A percentile compares a stretch with the other conserved stretches of the same genome.
Evolutionary conservation across 345 rosid genomes (phyloP).

Genomic region (Pistacia integerrima): DNA sequence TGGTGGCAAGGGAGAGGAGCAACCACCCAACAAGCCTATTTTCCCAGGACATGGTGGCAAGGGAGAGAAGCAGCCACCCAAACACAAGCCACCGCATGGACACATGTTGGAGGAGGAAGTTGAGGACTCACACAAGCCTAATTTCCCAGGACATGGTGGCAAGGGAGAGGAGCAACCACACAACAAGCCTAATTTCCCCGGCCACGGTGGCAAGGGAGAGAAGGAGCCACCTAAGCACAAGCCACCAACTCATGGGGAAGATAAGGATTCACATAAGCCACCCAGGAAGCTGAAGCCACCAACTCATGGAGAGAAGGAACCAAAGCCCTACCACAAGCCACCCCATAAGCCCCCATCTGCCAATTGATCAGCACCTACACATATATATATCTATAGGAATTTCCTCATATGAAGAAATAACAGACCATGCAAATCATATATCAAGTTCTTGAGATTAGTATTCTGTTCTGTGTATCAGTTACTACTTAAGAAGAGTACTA

Average conservation of each 20-base stretch:
- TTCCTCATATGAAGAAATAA: constrained; percentile 6
- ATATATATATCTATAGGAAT: not conserved
- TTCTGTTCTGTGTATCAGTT: not conserved
- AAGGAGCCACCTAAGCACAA: constrained; percentile 30
- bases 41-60: not conserved
- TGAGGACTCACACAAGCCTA: constrained; percentile 18
- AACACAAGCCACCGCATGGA: constrained; percentile 18
- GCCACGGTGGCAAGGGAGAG: not conserved
- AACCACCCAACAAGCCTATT: no score
- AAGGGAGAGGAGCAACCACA: not conserved
- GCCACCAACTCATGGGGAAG: constrained; percentile 24
- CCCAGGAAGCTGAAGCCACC: constrained; percentile 1
- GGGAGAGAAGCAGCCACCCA: constrained; percentile 17
- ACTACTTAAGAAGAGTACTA: not conserved
- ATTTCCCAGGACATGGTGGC: not conserved
- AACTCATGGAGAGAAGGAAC: constrained; percentile 4
- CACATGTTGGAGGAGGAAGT: constrained; percentile 18
- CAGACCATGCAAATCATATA: not conserved
- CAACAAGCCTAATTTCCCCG: no score
- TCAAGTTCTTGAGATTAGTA: not conserved
- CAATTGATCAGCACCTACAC: not conserved
- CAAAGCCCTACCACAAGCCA: not conserved
- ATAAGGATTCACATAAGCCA: constrained; percentile 20
- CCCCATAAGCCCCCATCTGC: constrained; percentile 22
- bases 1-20: not conserved